Evolutionary conservation across 371 early-diverging fungal genomes (phyloP), one percentile per base, ranked within the genome.

Genomic region (Cokeromyces recurvatus): DNA sequence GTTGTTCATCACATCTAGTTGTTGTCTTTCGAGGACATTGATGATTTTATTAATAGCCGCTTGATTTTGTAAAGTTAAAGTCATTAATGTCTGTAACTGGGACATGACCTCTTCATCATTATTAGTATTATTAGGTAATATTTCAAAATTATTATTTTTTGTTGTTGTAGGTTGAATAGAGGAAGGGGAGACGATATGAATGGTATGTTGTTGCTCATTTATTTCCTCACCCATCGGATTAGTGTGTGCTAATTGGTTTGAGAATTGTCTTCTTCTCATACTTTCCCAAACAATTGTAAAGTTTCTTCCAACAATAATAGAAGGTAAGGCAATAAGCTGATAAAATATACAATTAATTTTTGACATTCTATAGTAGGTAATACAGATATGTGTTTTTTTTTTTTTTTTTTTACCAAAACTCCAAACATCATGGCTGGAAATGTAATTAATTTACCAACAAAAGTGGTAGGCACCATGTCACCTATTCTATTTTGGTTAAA

Each of bases 381-480:
- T 29, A n/a, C n/a, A n/a, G n/a, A n/a, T n/a, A n/a, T n/a, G n/a
- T n/a, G n/a, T n/a, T n/a, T n/a, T 11, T 27, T 7, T 11, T 27
- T 27, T 27, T 11, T 27, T 3, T 25, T 29, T 12, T 61, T 45
- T 66, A 81, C 81, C 71, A 91, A 46, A 15, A 91, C 84, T 41
- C 90, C 90, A 39, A 84, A 85, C 72, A 90, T 79, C 89, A 92
- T 90, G 17, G 86, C 85, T 3, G 90, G 89, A 50, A 90, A 89
- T 2, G 90, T 84, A 20, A 92, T 81, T 24, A 90, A 52, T 55
- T 90, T 90, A 40, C 92, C 92, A 40, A 90, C 67, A 59, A 87
- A 83, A 1, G 92, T 92, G 0, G 84, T 76, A 4, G 92, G 92
- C 2, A 88, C 87, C 86, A 89, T 88, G 53, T 89, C 90, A 43